phyloP scores from a whole-genome alignment of 768 basidiomycete species.

The Cyclocybe aegerita region DNA sequence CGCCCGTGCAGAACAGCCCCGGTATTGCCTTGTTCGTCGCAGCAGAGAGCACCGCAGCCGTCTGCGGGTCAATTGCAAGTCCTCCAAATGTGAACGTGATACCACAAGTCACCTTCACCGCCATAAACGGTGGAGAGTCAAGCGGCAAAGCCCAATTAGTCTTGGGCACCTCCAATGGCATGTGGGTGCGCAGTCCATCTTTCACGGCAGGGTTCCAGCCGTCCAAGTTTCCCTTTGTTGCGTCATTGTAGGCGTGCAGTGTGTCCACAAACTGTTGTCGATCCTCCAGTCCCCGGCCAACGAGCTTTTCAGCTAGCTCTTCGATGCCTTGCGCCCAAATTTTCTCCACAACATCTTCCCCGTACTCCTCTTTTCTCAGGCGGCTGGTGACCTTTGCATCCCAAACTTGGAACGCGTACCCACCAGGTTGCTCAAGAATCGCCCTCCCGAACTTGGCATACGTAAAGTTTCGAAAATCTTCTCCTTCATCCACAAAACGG shows the following conservation, averaged over 20 bases:
- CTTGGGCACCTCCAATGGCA: constrained; percentile 45
- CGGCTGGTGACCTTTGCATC: constrained; percentile 42
- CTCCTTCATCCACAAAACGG: constrained; percentile 72
- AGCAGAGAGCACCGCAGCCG: constrained; percentile 49
- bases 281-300: constrained; percentile 44
- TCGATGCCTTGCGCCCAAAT: constrained; percentile 45
- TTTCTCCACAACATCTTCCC: constrained; percentile 57
- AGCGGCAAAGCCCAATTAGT: constrained; percentile 69
- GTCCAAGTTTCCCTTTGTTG: constrained; percentile 26
- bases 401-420: constrained; percentile 67
- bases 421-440: constrained; percentile 57
- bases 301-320: constrained; percentile 49
- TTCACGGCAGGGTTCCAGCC: constrained; percentile 66
- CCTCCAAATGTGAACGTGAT: constrained; percentile 77
- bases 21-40: constrained; percentile 38
- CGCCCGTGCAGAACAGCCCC: constrained; percentile 66
- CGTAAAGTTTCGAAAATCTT: constrained; percentile 72
- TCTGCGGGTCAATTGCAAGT: constrained; percentile 54
- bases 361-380: constrained; percentile 67
- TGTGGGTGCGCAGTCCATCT: constrained; percentile 56
- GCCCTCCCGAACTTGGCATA: constrained; percentile 68
- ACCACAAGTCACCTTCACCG: constrained; percentile 68
- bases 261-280: constrained; percentile 43
- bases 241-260: constrained; percentile 46
- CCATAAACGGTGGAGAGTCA: constrained; percentile 54